These are phyloP conservation scores for Diospyros lotus DNA, from an alignment of 148 eudicot species.

Conservation along the genomic window DNA sequence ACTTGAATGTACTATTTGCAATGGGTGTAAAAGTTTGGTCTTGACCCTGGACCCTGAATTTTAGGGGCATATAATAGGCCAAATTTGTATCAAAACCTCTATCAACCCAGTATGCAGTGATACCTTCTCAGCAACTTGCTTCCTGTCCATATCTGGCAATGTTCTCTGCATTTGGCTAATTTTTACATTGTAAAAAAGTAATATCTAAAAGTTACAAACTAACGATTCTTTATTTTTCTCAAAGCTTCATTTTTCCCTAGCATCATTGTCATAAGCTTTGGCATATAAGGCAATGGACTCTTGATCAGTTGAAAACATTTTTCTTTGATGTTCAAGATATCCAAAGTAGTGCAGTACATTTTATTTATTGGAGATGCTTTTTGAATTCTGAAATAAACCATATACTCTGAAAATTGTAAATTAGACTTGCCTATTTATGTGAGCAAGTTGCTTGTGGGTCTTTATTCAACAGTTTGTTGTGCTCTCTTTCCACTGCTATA, in stretches of 20 bases:
- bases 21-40: not conserved
- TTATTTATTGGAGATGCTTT: not conserved
- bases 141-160: not conserved
- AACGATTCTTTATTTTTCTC: not conserved
- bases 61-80: not conserved
- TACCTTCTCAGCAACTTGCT: slow-evolving; percentile 4
- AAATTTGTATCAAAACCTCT: not conserved
- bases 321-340: not conserved
- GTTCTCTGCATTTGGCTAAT: not conserved
- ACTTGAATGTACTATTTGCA: not conserved
- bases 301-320: not conserved
- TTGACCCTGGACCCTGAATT: not conserved
- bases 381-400: not conserved
- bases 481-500: not conserved
- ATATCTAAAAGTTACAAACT: not conserved
- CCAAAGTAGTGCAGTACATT: not conserved
- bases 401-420: not conserved
- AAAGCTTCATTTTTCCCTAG: not conserved
- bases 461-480: not conserved
- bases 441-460: not conserved
- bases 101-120: not conserved
- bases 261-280: slow-evolving; percentile 4
- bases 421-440: not conserved
- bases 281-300: not conserved
- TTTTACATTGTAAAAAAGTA: not conserved